Percentiles rank a stretch among this genome's conserved stretches.
phyloP scores from a whole-genome alignment of 2,329 filamentous ascomycete species.

The Boeremia lycopersici region DNA sequence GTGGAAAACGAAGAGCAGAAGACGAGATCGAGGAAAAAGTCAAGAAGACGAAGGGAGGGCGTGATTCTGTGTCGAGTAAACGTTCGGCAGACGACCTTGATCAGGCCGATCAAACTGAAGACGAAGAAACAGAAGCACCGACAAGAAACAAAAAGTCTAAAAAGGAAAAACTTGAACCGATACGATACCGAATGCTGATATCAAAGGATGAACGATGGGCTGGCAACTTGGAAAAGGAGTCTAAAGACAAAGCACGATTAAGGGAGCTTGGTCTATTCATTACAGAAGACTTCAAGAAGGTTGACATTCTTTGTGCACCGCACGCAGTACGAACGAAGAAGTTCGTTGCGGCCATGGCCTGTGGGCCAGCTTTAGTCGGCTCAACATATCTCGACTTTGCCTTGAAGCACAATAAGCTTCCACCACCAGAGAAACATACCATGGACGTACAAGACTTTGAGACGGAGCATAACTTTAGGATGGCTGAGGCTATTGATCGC shows the following conservation, averaged over 20 bases:
- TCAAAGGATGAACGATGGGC: slow-evolving; percentile 88
- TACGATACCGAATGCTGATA: slow-evolving; percentile 77
- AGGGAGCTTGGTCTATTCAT: slow-evolving; percentile 83
- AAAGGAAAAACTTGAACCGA: slow-evolving; percentile 58
- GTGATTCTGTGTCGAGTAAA: slow-evolving; percentile 51
- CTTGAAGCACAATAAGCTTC: slow-evolving; percentile 70
- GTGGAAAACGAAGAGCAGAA: slow-evolving; percentile 49
- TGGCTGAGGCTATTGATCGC: slow-evolving; percentile 70
- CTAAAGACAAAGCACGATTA: slow-evolving; percentile 79
- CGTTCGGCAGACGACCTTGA: slow-evolving; percentile 54
- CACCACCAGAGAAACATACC: slow-evolving; percentile 67
- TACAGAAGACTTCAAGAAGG: slow-evolving; percentile 74
- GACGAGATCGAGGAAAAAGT: slow-evolving; percentile 47
- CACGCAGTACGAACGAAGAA: slow-evolving; percentile 88
- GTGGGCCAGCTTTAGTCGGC: slow-evolving; percentile 76
- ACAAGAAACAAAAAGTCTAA: slow-evolving; percentile 66
- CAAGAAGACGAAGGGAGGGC: slow-evolving; percentile 31
- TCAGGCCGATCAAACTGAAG: slow-evolving; percentile 48
- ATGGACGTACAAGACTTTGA: slow-evolving; percentile 77
- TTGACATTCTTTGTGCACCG: slow-evolving; percentile 87
- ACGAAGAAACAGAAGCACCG: slow-evolving; percentile 58
- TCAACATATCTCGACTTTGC: slow-evolving; percentile 80
- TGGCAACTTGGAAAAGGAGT: slow-evolving; percentile 73
- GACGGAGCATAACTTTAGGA: slow-evolving; percentile 69
- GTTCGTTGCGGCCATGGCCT: slow-evolving; percentile 86